Percentiles rank a stretch among this genome's conserved stretches.
Conservation (phyloP, 2,329 filamentous ascomycete species). For the Akanthomyces lecanii region DNA sequence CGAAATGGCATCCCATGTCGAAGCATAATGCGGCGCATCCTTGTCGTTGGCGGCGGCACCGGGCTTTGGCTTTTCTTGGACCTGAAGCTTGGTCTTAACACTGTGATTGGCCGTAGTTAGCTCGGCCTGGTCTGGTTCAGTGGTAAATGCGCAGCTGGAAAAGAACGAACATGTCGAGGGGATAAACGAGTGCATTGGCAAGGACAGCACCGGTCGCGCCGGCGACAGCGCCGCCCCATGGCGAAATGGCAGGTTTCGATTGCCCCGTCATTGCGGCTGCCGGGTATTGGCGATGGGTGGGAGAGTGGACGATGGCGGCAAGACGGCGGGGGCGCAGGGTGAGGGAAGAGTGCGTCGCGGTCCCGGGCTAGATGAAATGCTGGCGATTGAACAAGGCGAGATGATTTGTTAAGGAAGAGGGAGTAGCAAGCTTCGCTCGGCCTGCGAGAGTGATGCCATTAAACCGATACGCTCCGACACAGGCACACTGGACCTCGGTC, state of each 20-base stretch:
- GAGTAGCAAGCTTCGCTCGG: neutral
- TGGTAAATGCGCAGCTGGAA: constrained; percentile 8
- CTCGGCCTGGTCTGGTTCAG: neutral
- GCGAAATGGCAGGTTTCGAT: constrained; percentile 70
- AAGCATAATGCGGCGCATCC: constrained; percentile 69
- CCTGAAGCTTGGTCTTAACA: constrained; percentile 93
- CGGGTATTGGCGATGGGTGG: neutral
- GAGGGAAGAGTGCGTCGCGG: neutral
- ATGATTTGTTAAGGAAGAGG: neutral
- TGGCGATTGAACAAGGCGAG: neutral
- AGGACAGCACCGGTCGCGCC: constrained; percentile 90
- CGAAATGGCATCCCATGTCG: constrained; percentile 80
- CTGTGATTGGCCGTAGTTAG: constrained; percentile 41
- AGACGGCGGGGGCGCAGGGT: neutral
- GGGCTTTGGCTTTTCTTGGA: constrained; percentile 69
- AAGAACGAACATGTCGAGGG: constrained; percentile 80
- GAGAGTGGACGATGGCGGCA: neutral
- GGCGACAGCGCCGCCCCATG: constrained; percentile 90
- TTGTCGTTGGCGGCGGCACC: constrained; percentile 41
- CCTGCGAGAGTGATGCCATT: constrained; percentile 2
- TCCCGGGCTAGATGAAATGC: neutral
- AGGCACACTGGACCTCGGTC: constrained; percentile 17
- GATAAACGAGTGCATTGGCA: constrained; percentile 93
- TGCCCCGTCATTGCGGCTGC: constrained; percentile 44
- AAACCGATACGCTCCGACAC: constrained; percentile 14